A percentile compares a stretch with the other conserved stretches of the same genome.
These are phyloP conservation scores for Phytophthora tentaculata DNA, from an alignment of 352 stramenopile genomes.

Conservation along the genomic window DNA sequence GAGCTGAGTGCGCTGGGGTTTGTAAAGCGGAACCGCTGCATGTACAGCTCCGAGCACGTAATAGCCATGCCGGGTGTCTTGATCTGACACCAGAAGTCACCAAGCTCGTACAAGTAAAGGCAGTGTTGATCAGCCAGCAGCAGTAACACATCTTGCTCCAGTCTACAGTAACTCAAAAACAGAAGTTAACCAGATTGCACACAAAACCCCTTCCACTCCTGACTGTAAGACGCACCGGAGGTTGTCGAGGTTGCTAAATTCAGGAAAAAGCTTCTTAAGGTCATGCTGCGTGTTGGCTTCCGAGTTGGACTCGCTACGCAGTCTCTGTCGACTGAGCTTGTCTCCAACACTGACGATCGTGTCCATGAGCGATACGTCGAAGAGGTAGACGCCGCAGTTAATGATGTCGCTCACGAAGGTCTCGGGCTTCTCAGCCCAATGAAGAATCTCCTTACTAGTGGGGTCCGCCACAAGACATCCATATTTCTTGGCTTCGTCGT, in stretches of 20 bases:
- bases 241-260: constrained; percentile 88
- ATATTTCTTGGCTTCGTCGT: constrained; percentile 90
- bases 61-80: constrained; percentile 91
- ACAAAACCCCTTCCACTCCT: background rate
- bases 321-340: constrained; percentile 78
- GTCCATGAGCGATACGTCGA: constrained; percentile 84
- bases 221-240: constrained; percentile 52
- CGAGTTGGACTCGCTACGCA: constrained; percentile 74
- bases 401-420: constrained; percentile 93
- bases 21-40: constrained; percentile 91
- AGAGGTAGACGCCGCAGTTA: constrained; percentile 91
- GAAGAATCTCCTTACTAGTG: constrained; percentile 81
- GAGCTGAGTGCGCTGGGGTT: constrained; percentile 83
- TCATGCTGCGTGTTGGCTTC: constrained; percentile 80
- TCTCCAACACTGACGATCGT: constrained; percentile 81
- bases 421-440: constrained; percentile 91
- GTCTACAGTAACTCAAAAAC: constrained; percentile 31
- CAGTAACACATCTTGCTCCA: constrained; percentile 89
- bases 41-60: constrained; percentile 91
- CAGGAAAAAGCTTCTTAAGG: constrained; percentile 87
- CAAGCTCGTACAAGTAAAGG: constrained; percentile 83
- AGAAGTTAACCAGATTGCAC: constrained; percentile 13
- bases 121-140: constrained; percentile 76
- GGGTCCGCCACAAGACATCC: constrained; percentile 85
- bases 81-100: constrained; percentile 92